Conservation (phyloP, 345 rosid species). For the Gossypium longicalyx region DNA sequence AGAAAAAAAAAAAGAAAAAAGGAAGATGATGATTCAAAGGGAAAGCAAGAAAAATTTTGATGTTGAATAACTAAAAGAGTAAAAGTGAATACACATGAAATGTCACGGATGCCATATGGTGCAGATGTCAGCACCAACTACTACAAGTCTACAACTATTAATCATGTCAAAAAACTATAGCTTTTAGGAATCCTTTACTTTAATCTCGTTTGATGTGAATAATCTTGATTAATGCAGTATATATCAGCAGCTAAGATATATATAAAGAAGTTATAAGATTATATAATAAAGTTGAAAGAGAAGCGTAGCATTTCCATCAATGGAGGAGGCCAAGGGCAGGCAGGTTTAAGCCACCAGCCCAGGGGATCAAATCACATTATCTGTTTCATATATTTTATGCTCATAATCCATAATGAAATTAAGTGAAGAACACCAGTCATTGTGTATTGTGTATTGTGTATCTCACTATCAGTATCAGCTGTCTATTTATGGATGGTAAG, state of each 20-base stretch:
- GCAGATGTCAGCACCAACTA: neutral
- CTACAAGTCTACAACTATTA: neutral
- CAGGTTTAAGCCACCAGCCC: slow-evolving; percentile 10
- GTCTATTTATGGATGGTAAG: neutral
- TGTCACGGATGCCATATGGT: neutral
- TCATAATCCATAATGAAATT: neutral
- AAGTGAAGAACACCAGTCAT: neutral
- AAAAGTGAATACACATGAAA: neutral
- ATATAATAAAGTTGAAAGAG: neutral
- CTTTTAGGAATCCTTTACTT: neutral
- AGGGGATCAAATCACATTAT: neutral
- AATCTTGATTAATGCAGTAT: no score
- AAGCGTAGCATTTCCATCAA: neutral
- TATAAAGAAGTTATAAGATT: neutral
- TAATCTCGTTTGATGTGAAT: neutral
- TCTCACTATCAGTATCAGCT: neutral
- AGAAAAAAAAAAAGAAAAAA: neutral
- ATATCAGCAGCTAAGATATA: no score
- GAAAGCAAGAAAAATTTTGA: neutral
- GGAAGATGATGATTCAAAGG: neutral
- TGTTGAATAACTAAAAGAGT: slow-evolving; percentile 1
- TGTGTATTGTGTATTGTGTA: neutral
- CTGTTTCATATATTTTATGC: neutral
- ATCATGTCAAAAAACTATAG: neutral
- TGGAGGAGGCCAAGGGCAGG: neutral